Percentiles rank a stretch among this genome's conserved stretches.
Conservation (phyloP, 2,329 filamentous ascomycete species). For the Fusarium denticulatum region DNA sequence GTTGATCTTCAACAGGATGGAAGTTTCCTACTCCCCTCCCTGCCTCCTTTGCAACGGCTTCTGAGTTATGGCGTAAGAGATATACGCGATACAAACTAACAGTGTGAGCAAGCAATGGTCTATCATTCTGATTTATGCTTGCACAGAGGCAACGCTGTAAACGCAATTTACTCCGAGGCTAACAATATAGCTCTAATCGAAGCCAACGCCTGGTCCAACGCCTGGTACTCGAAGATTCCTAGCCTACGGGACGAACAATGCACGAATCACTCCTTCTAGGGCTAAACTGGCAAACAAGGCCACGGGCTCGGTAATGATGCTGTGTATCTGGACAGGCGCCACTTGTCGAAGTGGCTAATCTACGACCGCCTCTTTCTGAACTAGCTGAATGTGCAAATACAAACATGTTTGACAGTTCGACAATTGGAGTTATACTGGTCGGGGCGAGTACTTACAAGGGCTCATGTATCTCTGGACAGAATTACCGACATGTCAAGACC, state of each 20-base stretch:
- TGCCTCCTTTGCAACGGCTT: conserved; percentile 3
- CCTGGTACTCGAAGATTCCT: conserved; percentile 19
- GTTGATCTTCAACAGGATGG: conserved; percentile 27
- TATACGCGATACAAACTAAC: neutral
- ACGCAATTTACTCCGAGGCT: conserved; percentile 11
- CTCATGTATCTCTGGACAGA: conserved; percentile 13
- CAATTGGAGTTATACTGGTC: conserved; percentile 4
- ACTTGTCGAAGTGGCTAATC: neutral
- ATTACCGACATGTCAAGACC: conserved; percentile 16
- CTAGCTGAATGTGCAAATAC: neutral
- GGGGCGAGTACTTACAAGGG: conserved; percentile 16
- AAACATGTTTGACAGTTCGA: conserved; percentile 3
- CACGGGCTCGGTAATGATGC: conserved; percentile 22
- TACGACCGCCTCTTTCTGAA: conserved; percentile 3
- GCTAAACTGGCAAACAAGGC: conserved; percentile 8
- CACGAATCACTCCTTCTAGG: conserved; percentile 27
- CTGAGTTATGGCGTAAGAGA: neutral
- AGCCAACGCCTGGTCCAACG: conserved; percentile 24
- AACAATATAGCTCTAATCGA: conserved; percentile 13
- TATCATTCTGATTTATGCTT: neutral
- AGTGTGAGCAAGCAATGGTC: neutral
- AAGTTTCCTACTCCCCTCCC: conserved; percentile 4
- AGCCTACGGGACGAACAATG: conserved; percentile 18
- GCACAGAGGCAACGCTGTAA: neutral
- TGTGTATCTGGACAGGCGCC: neutral